A percentile compares a stretch with the other conserved stretches of the same genome.
These are phyloP conservation scores for Penicillium frequentans DNA, from an alignment of 2,329 filamentous ascomycete species.

Conservation along the genomic window DNA sequence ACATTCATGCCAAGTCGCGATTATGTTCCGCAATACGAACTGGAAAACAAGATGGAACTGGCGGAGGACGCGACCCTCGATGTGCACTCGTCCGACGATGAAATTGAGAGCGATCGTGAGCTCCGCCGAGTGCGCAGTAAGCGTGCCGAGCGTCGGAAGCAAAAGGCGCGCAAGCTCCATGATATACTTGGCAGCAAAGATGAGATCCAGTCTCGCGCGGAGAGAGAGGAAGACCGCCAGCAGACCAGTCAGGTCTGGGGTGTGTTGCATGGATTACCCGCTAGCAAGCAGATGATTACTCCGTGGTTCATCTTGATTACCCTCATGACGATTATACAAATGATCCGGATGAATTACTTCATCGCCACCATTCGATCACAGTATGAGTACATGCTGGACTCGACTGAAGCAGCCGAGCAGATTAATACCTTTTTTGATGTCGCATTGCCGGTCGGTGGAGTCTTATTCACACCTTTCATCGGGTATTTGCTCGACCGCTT, in stretches of 20 bases:
- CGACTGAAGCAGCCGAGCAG: conserved; percentile 59
- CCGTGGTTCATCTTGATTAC: conserved; percentile 86
- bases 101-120: conserved; percentile 52
- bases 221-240: conserved; percentile 66
- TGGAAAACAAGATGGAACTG: conserved; percentile 67
- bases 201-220: conserved; percentile 59
- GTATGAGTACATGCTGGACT: conserved; percentile 73
- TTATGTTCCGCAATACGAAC: conserved; percentile 77
- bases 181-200: conserved; percentile 67
- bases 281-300: conserved; percentile 69
- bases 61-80: conserved; percentile 36
- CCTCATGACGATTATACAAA: conserved; percentile 74
- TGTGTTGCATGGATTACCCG: conserved; percentile 71
- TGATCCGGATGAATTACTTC: conserved; percentile 88
- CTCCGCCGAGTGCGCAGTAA: conserved; percentile 51
- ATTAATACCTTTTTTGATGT: conserved; percentile 85
- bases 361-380: conserved; percentile 83
- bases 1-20: conserved; percentile 68
- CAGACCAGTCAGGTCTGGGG: conserved; percentile 78
- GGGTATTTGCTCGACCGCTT: conserved; percentile 76
- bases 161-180: conserved; percentile 67
- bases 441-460: conserved; percentile 75
- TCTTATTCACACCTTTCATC: conserved; percentile 81
- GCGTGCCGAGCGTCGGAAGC: conserved; percentile 60
- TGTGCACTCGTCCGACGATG: conserved; percentile 50